Evolutionary conservation across 331 rosid species (phyloP), one percentile per base, ranked within the genome.

Genomic region (Malus hybrid): DNA sequence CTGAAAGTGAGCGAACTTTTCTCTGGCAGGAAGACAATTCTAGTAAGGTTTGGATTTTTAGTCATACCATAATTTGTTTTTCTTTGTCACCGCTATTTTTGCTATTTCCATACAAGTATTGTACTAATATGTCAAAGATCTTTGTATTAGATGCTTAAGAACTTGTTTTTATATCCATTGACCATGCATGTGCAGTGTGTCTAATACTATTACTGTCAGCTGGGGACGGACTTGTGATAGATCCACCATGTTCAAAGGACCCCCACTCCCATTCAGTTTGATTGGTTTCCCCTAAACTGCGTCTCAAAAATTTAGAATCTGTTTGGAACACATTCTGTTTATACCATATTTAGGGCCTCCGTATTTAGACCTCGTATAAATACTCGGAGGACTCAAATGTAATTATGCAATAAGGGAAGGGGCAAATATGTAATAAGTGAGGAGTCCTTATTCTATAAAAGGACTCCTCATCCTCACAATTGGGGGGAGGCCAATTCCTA

Each of bases 31-130:
- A 76, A 78, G 79, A 83, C 42, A 73, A 78, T 92, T 72, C 39
- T 78, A 60, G 68, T 92, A 83, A 94, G 99, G 97, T 93, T 83
- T 57, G 65, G 71, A 71, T 34, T 70, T 84, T 55, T 79, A 61
- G 64, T 73, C 50, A 39, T 72, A 75, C 34, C 73, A 31, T 70
- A 63, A 80, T 64, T 82, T 71, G 71, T 55, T 61, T 10, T 24
- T 16, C 16, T 39, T 24, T 24, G 2, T 20, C 24, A 20, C 39
- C 31, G 2, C 12, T 31, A 22, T 22, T 33, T 77, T 27, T 50
- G 7, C 19, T n/a, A 33, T 27, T 50, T 68, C 66, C 22, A 42
- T 12, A 16, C 6, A 29, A 44, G 27, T 14, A 28, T 31, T 46
- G 11, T 36, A 27, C 55, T 71, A 15, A 27, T 57, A 36, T 36